Conservation (phyloP, 148 eudicot species). For the Camellia lanceoleosa region DNA sequence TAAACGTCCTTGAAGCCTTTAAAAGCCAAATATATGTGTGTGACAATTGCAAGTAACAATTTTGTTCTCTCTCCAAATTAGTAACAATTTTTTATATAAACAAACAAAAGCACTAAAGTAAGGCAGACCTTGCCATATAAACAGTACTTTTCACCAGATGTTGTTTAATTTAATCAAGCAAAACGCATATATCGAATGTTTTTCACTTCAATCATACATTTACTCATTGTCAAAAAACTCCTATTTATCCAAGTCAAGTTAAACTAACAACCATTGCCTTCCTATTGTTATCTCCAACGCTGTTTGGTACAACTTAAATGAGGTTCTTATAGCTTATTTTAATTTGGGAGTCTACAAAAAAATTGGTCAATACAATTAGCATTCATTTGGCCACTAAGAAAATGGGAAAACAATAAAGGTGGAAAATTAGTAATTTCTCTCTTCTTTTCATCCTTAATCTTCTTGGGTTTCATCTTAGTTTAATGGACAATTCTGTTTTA, state of each 20-base stretch:
- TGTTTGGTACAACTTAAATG: no score
- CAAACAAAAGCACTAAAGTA: background rate
- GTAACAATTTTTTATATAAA: background rate
- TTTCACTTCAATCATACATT: background rate
- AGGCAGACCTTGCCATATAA: background rate
- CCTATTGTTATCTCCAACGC: background rate
- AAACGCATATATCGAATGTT: background rate
- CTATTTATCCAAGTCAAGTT: background rate
- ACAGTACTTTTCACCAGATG: background rate
- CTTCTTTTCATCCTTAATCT: background rate
- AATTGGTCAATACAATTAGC: background rate
- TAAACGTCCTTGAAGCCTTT: background rate
- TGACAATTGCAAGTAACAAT: background rate
- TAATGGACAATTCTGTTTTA: background rate
- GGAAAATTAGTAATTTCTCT: background rate
- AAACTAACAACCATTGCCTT: background rate
- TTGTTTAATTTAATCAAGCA: conserved; percentile 3
- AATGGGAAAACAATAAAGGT: background rate
- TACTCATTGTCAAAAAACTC: background rate
- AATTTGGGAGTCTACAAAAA: no score
- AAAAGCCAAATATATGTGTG: background rate
- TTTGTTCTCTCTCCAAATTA: background rate
- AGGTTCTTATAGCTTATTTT: no score
- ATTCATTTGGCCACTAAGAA: background rate
- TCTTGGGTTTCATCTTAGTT: background rate